These are phyloP conservation scores for Fraxinus sp. DNA, from an alignment of 305 asterid species.

Conservation along the genomic window DNA sequence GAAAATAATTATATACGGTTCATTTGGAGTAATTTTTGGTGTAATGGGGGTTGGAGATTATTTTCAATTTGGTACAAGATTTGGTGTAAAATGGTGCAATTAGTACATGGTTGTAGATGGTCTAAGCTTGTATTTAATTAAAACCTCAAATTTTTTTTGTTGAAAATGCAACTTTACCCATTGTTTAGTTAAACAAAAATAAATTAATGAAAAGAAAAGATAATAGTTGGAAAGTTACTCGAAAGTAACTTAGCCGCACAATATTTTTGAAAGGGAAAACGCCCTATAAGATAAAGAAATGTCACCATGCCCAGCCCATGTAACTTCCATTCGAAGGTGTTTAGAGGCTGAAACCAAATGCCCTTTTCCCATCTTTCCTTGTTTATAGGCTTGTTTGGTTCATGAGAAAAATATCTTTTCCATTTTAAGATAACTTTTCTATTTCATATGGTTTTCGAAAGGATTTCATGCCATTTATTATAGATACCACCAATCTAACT, in stretches of 20 bases:
- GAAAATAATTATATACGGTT: too few species aligned
- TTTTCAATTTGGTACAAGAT: too few species aligned
- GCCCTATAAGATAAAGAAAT: neutral
- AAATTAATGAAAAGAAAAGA: neutral
- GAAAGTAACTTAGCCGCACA: neutral
- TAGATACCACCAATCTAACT: too few species aligned
- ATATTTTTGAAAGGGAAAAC: neutral
- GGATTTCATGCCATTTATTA: too few species aligned
- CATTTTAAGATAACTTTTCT: too few species aligned
- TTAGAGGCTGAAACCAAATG: neutral
- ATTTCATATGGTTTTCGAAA: too few species aligned
- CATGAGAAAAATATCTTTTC: too few species aligned
- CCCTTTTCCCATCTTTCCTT: neutral
- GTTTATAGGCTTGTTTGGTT: neutral
- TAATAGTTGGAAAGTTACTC: neutral
- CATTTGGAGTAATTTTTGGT: too few species aligned
- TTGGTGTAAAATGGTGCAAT: too few species aligned
- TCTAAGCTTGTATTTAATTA: too few species aligned
- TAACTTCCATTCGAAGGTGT: conserved; percentile 28
- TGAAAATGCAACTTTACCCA: neutral
- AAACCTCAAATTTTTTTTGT: neutral
- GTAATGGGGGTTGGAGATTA: too few species aligned
- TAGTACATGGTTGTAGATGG: too few species aligned
- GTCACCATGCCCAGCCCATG: conserved; percentile 13
- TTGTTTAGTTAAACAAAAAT: neutral